Evolutionary conservation across 2,329 filamentous ascomycete genomes (phyloP).

Genomic region (Fusarium graminum): DNA sequence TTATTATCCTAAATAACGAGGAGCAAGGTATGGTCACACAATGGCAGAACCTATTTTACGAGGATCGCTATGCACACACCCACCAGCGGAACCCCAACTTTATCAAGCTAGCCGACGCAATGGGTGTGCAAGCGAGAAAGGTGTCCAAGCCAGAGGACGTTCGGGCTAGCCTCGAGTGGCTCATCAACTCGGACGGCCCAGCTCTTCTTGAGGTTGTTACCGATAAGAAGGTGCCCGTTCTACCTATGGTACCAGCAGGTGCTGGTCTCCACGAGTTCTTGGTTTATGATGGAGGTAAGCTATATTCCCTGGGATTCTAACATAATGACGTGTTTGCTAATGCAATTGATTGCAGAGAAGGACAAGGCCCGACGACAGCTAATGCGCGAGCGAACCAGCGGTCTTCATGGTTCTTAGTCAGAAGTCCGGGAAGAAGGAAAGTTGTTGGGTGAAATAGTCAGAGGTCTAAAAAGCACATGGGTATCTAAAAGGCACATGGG

Average conservation of each 20-base stretch:
- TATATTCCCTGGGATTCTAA: neutral
- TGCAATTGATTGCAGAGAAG: too few species aligned
- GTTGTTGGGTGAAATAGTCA: too few species aligned
- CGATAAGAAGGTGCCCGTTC: conserved; percentile 92
- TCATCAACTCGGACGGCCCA: conserved; percentile 90
- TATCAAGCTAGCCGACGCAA: conserved; percentile 90
- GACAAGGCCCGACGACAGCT: too few species aligned
- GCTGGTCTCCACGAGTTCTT: conserved; percentile 93
- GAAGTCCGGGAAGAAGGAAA: too few species aligned
- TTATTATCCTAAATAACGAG: conserved; percentile 97
- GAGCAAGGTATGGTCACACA: conserved; percentile 98
- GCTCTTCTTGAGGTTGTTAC: conserved; percentile 92
- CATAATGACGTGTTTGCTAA: too few species aligned
- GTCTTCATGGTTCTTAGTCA: too few species aligned
- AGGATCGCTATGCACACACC: conserved; percentile 91
- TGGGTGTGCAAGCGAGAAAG: conserved; percentile 83
- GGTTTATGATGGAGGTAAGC: conserved; percentile 53
- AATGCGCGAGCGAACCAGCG: too few species aligned
- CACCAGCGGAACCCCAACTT: conserved; percentile 98
- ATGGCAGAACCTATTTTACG: conserved; percentile 98
- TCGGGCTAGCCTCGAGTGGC: conserved; percentile 83
- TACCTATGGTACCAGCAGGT: conserved; percentile 96
- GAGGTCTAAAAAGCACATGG: too few species aligned
- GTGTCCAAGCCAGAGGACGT: conserved; percentile 82
- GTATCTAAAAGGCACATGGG: too few species aligned